A percentile compares a stretch with the other conserved stretches of the same genome.
phyloP scores from a whole-genome alignment of 495 filamentous ascomycete genomes.

The Lasiosphaeria miniovina region DNA sequence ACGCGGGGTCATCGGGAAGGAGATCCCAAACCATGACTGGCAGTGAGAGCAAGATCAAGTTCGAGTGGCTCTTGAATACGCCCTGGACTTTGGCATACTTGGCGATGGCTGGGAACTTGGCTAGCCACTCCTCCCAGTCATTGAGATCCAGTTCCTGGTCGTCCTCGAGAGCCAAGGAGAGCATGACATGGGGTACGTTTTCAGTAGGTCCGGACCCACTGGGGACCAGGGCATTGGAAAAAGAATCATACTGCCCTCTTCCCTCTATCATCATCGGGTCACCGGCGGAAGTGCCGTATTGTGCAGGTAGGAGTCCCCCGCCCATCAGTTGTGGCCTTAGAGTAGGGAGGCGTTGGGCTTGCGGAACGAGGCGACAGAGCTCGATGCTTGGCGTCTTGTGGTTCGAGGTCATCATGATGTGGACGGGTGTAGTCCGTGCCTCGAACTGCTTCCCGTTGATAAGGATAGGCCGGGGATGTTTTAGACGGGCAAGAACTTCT shows the following conservation, averaged over 20 bases:
- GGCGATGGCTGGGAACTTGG: constrained; percentile 44
- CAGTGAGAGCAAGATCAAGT: constrained; percentile 45
- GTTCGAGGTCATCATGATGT: constrained; percentile 53
- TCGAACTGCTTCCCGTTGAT: constrained; percentile 50
- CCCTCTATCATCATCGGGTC: background rate
- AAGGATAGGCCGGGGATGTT: constrained; percentile 49
- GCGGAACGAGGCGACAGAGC: constrained; percentile 34
- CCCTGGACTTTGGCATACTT: constrained; percentile 52
- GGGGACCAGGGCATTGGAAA: constrained; percentile 20
- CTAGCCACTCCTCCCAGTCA: constrained; percentile 49
- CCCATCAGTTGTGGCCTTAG: constrained; percentile 8
- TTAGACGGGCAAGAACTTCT: constrained; percentile 49
- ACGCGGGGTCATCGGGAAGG: constrained; percentile 47
- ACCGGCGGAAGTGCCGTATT: background rate
- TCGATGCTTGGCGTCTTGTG: constrained; percentile 52
- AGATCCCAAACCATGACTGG: constrained; percentile 54
- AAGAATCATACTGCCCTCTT: constrained; percentile 12
- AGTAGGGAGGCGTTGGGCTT: constrained; percentile 17
- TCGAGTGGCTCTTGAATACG: constrained; percentile 53
- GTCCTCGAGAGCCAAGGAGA: constrained; percentile 51
- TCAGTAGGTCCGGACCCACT: constrained; percentile 37
- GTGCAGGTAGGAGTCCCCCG: constrained; percentile 18
- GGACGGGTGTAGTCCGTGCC: constrained; percentile 48
- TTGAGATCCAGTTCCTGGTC: constrained; percentile 46
- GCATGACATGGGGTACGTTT: constrained; percentile 50